Percentiles rank a stretch among this genome's conserved stretches.
Evolutionary conservation across 208 protist species (phyloP).

Genomic region (Blechomonas ayalai): DNA sequence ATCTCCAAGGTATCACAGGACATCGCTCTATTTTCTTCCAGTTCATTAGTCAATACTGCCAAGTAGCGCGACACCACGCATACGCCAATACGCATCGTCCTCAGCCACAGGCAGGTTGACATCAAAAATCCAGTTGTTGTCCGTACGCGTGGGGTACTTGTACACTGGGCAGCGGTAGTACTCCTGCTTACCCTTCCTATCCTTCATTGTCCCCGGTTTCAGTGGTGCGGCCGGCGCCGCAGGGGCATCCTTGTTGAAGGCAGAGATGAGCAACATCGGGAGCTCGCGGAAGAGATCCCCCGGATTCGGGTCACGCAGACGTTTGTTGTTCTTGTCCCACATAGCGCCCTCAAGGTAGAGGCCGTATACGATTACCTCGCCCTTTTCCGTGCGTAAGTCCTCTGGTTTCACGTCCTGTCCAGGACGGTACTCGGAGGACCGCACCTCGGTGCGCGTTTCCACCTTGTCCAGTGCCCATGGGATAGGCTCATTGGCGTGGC

Average conservation of each 20-base stretch:
- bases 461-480: constrained; percentile 97
- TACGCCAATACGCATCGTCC: constrained; percentile 94
- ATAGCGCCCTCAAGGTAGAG: constrained; percentile 96
- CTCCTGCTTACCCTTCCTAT: constrained; percentile 85
- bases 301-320: constrained; percentile 89
- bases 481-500: constrained; percentile 82
- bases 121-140: constrained; percentile 96
- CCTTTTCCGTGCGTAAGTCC: constrained; percentile 85
- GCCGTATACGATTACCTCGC: constrained; percentile 97
- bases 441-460: constrained; percentile 92
- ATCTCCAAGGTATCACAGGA: too few relatives aligned
- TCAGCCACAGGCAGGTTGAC: constrained; percentile 93
- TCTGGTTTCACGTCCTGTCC: constrained; percentile 90
- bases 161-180: constrained; percentile 98
- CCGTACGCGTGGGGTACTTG: constrained; percentile 93
- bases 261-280: constrained; percentile 94
- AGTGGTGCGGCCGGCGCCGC: constrained; percentile 33
- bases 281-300: constrained; percentile 94
- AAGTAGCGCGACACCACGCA: constrained; percentile 93
- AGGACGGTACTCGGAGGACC: constrained; percentile 82
- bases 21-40: not conserved
- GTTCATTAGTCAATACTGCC: constrained; percentile 68
- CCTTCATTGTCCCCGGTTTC: constrained; percentile 66
- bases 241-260: constrained; percentile 84
- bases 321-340: constrained; percentile 94